These are phyloP conservation scores for Takakia lepidozioides DNA, from an alignment of 225 moss, liverwort and hornwort genomes.

Conservation along the genomic window DNA sequence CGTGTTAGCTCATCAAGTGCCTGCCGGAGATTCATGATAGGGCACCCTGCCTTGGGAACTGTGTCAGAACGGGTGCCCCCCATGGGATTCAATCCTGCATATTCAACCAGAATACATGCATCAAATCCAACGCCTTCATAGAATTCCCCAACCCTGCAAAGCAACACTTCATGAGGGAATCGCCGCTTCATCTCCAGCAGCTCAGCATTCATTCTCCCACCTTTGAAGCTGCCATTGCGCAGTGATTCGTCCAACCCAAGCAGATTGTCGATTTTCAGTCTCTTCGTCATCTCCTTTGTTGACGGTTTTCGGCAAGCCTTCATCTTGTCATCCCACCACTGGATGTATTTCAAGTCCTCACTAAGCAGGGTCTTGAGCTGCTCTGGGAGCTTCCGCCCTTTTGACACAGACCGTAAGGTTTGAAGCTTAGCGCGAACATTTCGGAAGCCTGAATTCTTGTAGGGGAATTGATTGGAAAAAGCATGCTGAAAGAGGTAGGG, in stretches of 20 bases:
- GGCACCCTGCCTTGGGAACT: slow-evolving; percentile 89
- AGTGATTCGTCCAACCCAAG: slow-evolving; percentile 69
- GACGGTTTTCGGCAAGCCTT: slow-evolving; percentile 65
- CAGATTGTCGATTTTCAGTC: slow-evolving; percentile 55
- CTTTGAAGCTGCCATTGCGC: slow-evolving; percentile 56
- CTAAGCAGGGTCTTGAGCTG: slow-evolving; percentile 26
- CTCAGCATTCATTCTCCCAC: slow-evolving; percentile 53
- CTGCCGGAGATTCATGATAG: slow-evolving; percentile 86
- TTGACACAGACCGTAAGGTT: no score
- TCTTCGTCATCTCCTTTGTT: slow-evolving; percentile 69
- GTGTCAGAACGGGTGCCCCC: slow-evolving; percentile 49
- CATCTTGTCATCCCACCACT: slow-evolving; percentile 92
- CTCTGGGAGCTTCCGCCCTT: no score
- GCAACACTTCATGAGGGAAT: slow-evolving; percentile 82
- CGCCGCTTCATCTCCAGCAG: slow-evolving; percentile 68
- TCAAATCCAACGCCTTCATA: slow-evolving; percentile 88
- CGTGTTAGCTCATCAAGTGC: slow-evolving; percentile 74
- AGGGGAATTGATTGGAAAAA: no score
- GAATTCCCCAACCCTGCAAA: slow-evolving; percentile 78
- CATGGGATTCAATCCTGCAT: slow-evolving; percentile 91
- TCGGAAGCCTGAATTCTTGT: no score
- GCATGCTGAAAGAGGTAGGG: no score
- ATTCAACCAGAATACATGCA: slow-evolving; percentile 86
- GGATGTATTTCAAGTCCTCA: slow-evolving; percentile 60
- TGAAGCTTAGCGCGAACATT: no score